Evolutionary conservation across 106 monocot genomes (phyloP).

Genomic region (Allium cepa): DNA sequence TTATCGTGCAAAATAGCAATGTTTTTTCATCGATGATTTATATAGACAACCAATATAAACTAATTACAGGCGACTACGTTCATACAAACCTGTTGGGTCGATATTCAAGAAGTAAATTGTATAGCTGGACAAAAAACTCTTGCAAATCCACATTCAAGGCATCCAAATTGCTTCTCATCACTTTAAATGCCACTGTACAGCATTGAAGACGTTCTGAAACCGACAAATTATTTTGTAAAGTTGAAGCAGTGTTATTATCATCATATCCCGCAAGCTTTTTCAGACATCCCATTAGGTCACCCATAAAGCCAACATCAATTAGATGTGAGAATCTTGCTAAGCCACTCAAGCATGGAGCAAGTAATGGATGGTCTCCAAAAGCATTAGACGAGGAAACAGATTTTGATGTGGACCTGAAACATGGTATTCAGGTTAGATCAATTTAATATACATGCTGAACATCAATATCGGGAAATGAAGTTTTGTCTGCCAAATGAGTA

Average conservation of each 20-base stretch:
- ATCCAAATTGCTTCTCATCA: constrained; percentile 95
- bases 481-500: too few relatives aligned
- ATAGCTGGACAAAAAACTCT: constrained; percentile 81
- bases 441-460: too few relatives aligned
- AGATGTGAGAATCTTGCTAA: constrained; percentile 93
- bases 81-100: constrained; percentile 66
- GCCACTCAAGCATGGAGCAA: constrained; percentile 79
- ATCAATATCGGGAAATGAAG: too few relatives aligned
- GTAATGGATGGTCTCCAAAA: constrained; percentile 47
- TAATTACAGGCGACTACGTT: neutral
- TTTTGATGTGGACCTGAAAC: constrained; percentile 31
- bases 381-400: constrained; percentile 15
- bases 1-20: too few relatives aligned
- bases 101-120: constrained; percentile 87
- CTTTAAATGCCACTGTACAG: constrained; percentile 86
- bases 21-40: too few relatives aligned
- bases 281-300: constrained; percentile 66
- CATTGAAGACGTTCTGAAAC: constrained; percentile 93
- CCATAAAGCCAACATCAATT: constrained; percentile 93
- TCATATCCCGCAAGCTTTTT: constrained; percentile 69
- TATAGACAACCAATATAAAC: too few relatives aligned
- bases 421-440: constrained; percentile 8
- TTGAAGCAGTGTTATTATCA: constrained; percentile 15
- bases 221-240: constrained; percentile 27
- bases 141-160: constrained; percentile 94